phyloP scores from a whole-genome alignment of 2,329 filamentous ascomycete genomes.

The Bipolaris sorokiniana region DNA sequence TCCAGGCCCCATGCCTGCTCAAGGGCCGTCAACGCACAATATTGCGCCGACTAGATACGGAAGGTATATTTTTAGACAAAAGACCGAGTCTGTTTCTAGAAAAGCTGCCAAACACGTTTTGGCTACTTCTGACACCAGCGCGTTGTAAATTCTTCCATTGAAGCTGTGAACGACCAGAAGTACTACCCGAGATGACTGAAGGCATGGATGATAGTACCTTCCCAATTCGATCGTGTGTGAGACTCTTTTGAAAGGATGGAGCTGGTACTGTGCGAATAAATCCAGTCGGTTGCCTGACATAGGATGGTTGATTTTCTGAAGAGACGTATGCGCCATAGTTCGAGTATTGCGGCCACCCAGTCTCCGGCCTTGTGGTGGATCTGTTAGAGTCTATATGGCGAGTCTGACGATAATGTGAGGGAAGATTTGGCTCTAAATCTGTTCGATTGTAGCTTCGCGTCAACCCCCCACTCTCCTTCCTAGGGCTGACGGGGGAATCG shows the following conservation, averaged over 20 bases:
- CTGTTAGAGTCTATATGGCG: constrained; percentile 22
- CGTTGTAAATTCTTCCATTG: constrained; percentile 27
- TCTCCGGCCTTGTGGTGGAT: constrained; percentile 20
- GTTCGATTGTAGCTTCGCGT: background rate
- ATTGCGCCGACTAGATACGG: constrained; percentile 26
- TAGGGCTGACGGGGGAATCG: constrained; percentile 33
- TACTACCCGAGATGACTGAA: constrained; percentile 18
- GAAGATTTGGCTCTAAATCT: constrained; percentile 1
- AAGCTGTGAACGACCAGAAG: constrained; percentile 18
- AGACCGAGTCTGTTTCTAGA: constrained; percentile 1
- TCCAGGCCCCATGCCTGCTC: background rate
- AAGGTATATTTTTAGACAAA: constrained; percentile 13
- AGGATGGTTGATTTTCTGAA: constrained; percentile 5
- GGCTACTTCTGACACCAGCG: constrained; percentile 37
- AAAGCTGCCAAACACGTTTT: constrained; percentile 5
- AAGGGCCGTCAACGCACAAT: constrained; percentile 22
- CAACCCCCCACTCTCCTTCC: constrained; percentile 22
- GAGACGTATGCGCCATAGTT: constrained; percentile 15
- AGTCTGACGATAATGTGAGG: constrained; percentile 10
- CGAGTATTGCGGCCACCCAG: constrained; percentile 6
- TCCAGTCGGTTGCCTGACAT: constrained; percentile 7
- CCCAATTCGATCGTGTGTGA: constrained; percentile 13
- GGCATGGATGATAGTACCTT: constrained; percentile 27
- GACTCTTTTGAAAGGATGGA: constrained; percentile 12
- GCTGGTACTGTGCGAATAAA: constrained; percentile 10